These are phyloP conservation scores for Hypoxylon sp. DNA, from an alignment of 2,329 filamentous ascomycete genomes.

Conservation along the genomic window DNA sequence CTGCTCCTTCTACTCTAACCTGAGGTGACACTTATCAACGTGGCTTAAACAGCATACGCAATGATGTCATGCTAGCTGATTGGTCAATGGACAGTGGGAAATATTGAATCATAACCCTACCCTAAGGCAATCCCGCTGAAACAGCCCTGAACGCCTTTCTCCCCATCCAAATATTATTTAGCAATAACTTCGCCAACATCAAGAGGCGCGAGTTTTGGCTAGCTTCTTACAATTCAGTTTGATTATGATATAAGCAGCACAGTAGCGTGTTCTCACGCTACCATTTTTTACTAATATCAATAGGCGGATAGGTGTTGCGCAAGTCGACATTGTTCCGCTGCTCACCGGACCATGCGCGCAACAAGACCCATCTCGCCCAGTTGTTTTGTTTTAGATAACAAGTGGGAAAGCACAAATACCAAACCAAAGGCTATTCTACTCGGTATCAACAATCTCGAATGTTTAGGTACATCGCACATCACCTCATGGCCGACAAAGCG, in stretches of 20 bases:
- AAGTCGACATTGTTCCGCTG: not conserved
- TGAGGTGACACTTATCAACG: conserved; percentile 5
- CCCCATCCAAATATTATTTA: conserved; percentile 2
- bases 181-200: not conserved
- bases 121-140: not conserved
- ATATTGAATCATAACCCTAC: conserved; percentile 5
- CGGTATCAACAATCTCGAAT: conserved; percentile 10
- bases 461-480: conserved; percentile 19
- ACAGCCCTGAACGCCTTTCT: not conserved
- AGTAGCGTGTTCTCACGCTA: not conserved
- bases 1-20: not conserved
- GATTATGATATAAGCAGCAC: conserved; percentile 9
- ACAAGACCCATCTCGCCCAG: not conserved
- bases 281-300: conserved; percentile 19
- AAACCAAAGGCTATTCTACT: conserved; percentile 1
- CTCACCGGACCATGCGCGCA: not conserved
- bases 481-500: conserved; percentile 22
- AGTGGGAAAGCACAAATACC: not conserved
- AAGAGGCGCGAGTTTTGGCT: conserved; percentile 9
- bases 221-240: not conserved
- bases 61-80: conserved; percentile 7
- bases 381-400: not conserved
- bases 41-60: conserved; percentile 9
- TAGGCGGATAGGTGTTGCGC: not conserved
- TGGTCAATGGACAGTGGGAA: not conserved